Evolutionary conservation across 2,329 filamentous ascomycete genomes (phyloP), one percentile per base, ranked within the genome.

Genomic region (Ophiostoma perfectum): DNA sequence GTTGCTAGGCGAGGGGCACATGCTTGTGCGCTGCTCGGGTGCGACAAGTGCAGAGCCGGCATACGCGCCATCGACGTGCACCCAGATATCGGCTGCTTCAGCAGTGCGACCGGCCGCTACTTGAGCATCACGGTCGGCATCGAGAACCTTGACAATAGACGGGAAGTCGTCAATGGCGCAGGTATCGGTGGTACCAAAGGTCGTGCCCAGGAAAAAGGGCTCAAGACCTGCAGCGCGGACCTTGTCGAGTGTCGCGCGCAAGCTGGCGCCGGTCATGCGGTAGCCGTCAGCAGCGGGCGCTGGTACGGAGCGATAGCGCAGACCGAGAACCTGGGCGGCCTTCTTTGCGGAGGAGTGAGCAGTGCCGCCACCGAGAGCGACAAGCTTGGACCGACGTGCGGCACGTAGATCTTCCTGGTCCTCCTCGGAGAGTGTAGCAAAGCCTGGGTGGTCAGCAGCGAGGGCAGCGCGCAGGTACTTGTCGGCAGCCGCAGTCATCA

Each of bases 51-150:
- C 91, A 0, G 92, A 88, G 2, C 94, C 94, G 0, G 94, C 94
- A 78, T 96, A 97, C 0, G 94, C 94, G 11, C 92, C 94, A 78
- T 98, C 94, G 67, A 97, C 86, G 78, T 98, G 94, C 27, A 97
- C 90, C 93, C 94, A 97, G 67, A 97, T 81, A 72, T 86, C 82
- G 9, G 75, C 73, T 0, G 73, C 72, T 64, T 74, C 74, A 6
- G 73, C 72, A 4, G 38, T 38, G 3, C 49, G 52, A 16, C 49
- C 11, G 66, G 68, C 71, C 62, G 71, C 69, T 36, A 72, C 64
- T 9, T 73, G 72, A 12, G 44, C 65, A 3, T 36, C 47, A 18
- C 45, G 74, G 55, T 75, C 73, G 65, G 76, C 75, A n/a, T 75
- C 75, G 39, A 87, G 77, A 5, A 79, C 78, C 66, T 78, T 76